phyloP scores from a whole-genome alignment of 176 grass and related monocot genomes.

The Carex pumila region DNA sequence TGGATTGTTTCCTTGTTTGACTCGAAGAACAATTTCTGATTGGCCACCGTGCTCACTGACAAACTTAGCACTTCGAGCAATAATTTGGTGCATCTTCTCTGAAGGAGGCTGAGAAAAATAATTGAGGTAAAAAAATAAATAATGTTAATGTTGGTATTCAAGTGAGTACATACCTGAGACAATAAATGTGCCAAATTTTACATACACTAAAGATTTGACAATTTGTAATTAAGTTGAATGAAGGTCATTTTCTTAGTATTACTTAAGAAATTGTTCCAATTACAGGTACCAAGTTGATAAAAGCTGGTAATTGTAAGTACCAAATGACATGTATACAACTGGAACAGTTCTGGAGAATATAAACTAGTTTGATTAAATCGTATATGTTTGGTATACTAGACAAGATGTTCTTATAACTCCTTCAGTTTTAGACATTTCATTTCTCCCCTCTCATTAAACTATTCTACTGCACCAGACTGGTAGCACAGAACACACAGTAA shows the following conservation, averaged over 20 bases:
- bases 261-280: background rate
- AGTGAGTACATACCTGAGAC: constrained; percentile 23
- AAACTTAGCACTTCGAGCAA: constrained; percentile 88
- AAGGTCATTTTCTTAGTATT: background rate
- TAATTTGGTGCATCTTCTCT: constrained; percentile 88
- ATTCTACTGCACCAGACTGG: background rate
- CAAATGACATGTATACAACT: background rate
- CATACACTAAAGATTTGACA: constrained; percentile 5
- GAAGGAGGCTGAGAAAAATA: constrained; percentile 62
- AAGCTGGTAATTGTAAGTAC: background rate
- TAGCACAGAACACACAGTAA: constrained; percentile 11
- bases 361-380: background rate
- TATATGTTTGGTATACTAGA: background rate
- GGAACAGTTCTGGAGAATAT: background rate
- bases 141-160: constrained; percentile 29
- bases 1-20: constrained; percentile 89
- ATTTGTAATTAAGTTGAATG: background rate
- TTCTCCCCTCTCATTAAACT: background rate
- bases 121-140: background rate
- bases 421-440: background rate
- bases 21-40: constrained; percentile 88
- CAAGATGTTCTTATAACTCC: background rate
- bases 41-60: constrained; percentile 79
- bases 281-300: background rate
- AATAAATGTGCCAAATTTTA: background rate